phyloP scores from a whole-genome alignment of 495 filamentous ascomycete species.

The Penicillium dipodomyicola region DNA sequence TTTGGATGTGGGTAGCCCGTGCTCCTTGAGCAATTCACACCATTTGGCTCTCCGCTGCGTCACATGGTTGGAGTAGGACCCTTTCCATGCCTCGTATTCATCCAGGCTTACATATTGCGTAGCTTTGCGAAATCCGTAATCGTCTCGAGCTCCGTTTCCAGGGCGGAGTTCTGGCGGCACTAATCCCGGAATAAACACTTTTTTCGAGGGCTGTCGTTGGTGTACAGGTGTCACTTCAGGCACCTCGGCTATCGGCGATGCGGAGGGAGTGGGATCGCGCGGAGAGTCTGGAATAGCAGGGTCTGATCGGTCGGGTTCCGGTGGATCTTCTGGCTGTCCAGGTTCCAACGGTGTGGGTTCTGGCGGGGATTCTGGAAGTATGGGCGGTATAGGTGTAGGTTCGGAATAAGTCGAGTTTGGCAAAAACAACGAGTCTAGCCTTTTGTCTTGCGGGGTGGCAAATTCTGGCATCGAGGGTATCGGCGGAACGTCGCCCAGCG shows the following conservation, averaged over 20 bases:
- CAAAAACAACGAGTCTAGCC: slow-evolving; percentile 6
- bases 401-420: slow-evolving; percentile 8
- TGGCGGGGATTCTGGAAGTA: slow-evolving; percentile 9
- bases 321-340: slow-evolving; percentile 1
- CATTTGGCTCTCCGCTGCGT: slow-evolving; percentile 76
- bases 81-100: slow-evolving; percentile 81
- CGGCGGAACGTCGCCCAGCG: slow-evolving; percentile 25
- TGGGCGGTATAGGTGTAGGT: slow-evolving; percentile 5
- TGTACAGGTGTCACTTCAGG: slow-evolving; percentile 10
- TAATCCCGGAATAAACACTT: slow-evolving; percentile 42
- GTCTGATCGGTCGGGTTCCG: slow-evolving; percentile 8
- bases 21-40: slow-evolving; percentile 70
- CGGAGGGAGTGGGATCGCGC: slow-evolving; percentile 5
- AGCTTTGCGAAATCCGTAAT: slow-evolving; percentile 90
- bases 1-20: slow-evolving; percentile 65
- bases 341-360: not conserved
- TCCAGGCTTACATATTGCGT: slow-evolving; percentile 71
- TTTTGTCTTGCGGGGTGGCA: not conserved
- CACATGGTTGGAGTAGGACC: slow-evolving; percentile 64
- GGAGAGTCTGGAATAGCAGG: slow-evolving; percentile 3
- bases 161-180: slow-evolving; percentile 37
- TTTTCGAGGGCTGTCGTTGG: slow-evolving; percentile 39
- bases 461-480: slow-evolving; percentile 28
- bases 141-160: slow-evolving; percentile 57
- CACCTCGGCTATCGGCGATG: slow-evolving; percentile 8